These are phyloP conservation scores for Sparassis latifolia DNA, from an alignment of 1,284 basidiomycete genomes.

Conservation along the genomic window DNA sequence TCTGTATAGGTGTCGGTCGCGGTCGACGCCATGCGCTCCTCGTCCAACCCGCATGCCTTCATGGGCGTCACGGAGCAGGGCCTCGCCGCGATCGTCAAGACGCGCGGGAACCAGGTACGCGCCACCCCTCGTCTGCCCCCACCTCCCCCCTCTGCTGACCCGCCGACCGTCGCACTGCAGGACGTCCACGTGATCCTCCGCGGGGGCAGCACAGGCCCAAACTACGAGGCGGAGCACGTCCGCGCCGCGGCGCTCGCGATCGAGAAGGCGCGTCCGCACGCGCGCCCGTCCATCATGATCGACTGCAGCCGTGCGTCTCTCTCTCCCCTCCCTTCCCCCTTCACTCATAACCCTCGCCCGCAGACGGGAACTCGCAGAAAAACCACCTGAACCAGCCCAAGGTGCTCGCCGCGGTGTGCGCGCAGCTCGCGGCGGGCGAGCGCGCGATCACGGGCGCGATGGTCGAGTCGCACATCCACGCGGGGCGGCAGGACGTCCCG, in stretches of 20 bases:
- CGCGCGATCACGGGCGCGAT: slow-evolving; percentile 88
- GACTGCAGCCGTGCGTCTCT: slow-evolving; percentile 65
- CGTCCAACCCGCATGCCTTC: slow-evolving; percentile 92
- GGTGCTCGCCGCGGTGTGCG: slow-evolving; percentile 72
- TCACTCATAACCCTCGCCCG: not conserved
- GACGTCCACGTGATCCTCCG: slow-evolving; percentile 93
- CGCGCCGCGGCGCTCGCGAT: slow-evolving; percentile 66
- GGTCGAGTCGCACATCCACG: slow-evolving; percentile 93
- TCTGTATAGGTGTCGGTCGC: slow-evolving; percentile 54
- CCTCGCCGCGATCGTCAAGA: slow-evolving; percentile 93
- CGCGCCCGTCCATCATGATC: slow-evolving; percentile 77
- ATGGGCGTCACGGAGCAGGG: slow-evolving; percentile 97
- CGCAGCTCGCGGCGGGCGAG: slow-evolving; percentile 76
- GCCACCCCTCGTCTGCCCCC: not conserved
- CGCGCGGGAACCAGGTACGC: slow-evolving; percentile 68
- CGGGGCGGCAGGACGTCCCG: slow-evolving; percentile 82
- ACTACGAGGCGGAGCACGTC: slow-evolving; percentile 76
- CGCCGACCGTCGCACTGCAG: slow-evolving; percentile 16
- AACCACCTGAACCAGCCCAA: slow-evolving; percentile 88
- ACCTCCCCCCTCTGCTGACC: not conserved
- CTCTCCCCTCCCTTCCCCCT: slow-evolving; percentile 1
- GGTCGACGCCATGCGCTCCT: slow-evolving; percentile 94
- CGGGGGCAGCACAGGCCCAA: slow-evolving; percentile 85
- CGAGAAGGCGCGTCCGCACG: slow-evolving; percentile 57
- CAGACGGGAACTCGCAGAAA: slow-evolving; percentile 89